phyloP scores from a whole-genome alignment of 2,329 filamentous ascomycete genomes.

The Botrytis pseudocinerea region DNA sequence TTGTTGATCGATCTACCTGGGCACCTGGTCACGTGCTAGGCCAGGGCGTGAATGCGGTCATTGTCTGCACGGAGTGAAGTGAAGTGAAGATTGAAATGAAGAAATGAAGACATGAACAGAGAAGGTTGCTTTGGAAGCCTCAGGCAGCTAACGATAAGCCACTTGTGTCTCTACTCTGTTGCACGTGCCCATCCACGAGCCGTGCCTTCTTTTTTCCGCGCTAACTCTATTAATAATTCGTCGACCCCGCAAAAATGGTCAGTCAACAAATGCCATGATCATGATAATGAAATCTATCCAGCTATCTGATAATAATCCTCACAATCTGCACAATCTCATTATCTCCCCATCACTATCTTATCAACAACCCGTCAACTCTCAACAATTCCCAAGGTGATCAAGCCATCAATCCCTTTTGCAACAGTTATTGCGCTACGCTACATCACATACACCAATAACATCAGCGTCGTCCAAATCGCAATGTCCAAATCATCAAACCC shows the following conservation, averaged over 20 bases:
- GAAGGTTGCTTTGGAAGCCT: not conserved
- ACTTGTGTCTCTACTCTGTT: not conserved
- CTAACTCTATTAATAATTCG: not conserved
- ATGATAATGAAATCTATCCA: too few relatives aligned
- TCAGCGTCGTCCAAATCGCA: not conserved
- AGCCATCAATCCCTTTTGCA: not conserved
- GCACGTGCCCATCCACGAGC: not conserved
- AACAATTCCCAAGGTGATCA: not conserved
- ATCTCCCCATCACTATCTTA: constrained; percentile 1
- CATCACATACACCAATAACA: not conserved
- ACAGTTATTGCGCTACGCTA: not conserved
- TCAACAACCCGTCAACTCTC: not conserved
- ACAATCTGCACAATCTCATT: not conserved
- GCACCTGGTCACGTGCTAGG: too few relatives aligned
- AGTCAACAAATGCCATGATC: not conserved
- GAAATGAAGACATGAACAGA: not conserved
- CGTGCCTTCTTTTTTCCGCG: not conserved
- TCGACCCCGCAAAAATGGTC: constrained; percentile 10
- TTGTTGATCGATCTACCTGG: too few relatives aligned
- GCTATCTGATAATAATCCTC: too few relatives aligned
- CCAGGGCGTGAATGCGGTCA: too few relatives aligned
- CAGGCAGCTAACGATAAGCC: not conserved
- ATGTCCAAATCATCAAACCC: constrained; percentile 32
- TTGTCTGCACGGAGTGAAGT: not conserved
- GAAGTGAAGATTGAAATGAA: not conserved